Conservation (phyloP, 1,284 basidiomycete genomes). For the Chalciporus sp. region DNA sequence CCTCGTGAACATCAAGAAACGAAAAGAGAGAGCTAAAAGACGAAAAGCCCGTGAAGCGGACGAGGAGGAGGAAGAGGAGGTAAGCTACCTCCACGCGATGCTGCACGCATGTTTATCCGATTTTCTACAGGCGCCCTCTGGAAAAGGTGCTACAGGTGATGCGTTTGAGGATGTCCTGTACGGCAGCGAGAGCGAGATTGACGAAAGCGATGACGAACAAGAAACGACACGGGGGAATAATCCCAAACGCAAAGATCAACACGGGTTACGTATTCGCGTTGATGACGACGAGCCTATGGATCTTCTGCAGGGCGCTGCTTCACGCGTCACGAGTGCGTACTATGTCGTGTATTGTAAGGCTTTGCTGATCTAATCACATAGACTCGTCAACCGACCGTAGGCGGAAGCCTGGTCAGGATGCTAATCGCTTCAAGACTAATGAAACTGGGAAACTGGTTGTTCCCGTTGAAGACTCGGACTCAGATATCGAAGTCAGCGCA, state of each 20-base stretch:
- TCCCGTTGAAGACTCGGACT: conserved; percentile 59
- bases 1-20: conserved; percentile 37
- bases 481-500: conserved; percentile 39
- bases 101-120: conserved; percentile 9
- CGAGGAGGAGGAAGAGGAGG: conserved; percentile 56
- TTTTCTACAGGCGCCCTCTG: conserved; percentile 37
- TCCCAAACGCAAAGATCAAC: conserved; percentile 41
- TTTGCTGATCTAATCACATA: conserved; percentile 32
- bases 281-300: conserved; percentile 98
- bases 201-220: conserved; percentile 73
- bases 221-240: conserved; percentile 31
- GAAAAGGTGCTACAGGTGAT: conserved; percentile 67
- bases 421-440: conserved; percentile 86
- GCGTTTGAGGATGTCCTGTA: conserved; percentile 96
- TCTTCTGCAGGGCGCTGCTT: conserved; percentile 82
- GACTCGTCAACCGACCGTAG: conserved; percentile 55
- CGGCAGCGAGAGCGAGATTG: conserved; percentile 88
- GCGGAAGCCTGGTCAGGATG: conserved; percentile 86
- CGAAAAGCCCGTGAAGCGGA: conserved; percentile 59
- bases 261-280: conserved; percentile 70
- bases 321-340: conserved; percentile 74
- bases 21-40: conserved; percentile 87
- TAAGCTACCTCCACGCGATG: conserved; percentile 18
- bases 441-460: conserved; percentile 91
- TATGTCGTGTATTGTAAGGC: conserved; percentile 1